Percentiles rank a stretch among this genome's conserved stretches.
Evolutionary conservation across 2,329 filamentous ascomycete species (phyloP).

Genomic region (Colletotrichum godetiae): DNA sequence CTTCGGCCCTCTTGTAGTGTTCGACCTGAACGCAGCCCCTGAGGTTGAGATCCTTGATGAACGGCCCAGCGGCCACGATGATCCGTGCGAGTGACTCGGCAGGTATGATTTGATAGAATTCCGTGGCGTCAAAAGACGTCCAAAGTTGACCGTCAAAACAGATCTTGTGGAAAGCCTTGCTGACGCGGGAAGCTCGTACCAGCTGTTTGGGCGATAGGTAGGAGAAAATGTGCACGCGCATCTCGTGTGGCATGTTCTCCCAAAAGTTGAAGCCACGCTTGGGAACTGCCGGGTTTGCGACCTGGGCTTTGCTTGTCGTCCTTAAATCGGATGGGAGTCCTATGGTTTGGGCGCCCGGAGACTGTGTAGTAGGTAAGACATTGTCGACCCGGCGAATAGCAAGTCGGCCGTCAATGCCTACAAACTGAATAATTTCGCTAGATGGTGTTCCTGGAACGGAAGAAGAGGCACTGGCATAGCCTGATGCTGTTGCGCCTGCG

Average conservation of each 20-base stretch:
- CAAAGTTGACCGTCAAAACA: slow-evolving; percentile 97
- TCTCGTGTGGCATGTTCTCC: slow-evolving; percentile 83
- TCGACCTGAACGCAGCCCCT: slow-evolving; percentile 90
- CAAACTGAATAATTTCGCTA: slow-evolving; percentile 52
- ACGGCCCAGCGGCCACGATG: slow-evolving; percentile 86
- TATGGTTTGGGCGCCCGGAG: slow-evolving; percentile 55
- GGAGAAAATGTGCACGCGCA: slow-evolving; percentile 81
- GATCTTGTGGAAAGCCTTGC: slow-evolving; percentile 80
- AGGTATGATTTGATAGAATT: slow-evolving; percentile 89
- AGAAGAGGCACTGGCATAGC: slow-evolving; percentile 47
- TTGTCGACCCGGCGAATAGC: slow-evolving; percentile 67
- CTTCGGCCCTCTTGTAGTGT: slow-evolving; percentile 81
- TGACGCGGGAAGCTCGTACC: slow-evolving; percentile 81
- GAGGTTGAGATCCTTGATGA: slow-evolving; percentile 90
- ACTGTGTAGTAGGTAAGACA: slow-evolving; percentile 52
- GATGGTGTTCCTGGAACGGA: slow-evolving; percentile 53
- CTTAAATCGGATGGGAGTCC: slow-evolving; percentile 72
- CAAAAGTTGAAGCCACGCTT: slow-evolving; percentile 72
- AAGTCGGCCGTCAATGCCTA: slow-evolving; percentile 59
- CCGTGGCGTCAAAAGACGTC: slow-evolving; percentile 84
- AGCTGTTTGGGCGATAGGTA: slow-evolving; percentile 85
- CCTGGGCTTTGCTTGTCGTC: slow-evolving; percentile 16
- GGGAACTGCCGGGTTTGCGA: slow-evolving; percentile 33
- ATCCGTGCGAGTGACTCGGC: slow-evolving; percentile 86
- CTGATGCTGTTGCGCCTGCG: slow-evolving; percentile 42